Conservation (phyloP, 345 rosid genomes). For the Eucalyptus tenuipes region DNA sequence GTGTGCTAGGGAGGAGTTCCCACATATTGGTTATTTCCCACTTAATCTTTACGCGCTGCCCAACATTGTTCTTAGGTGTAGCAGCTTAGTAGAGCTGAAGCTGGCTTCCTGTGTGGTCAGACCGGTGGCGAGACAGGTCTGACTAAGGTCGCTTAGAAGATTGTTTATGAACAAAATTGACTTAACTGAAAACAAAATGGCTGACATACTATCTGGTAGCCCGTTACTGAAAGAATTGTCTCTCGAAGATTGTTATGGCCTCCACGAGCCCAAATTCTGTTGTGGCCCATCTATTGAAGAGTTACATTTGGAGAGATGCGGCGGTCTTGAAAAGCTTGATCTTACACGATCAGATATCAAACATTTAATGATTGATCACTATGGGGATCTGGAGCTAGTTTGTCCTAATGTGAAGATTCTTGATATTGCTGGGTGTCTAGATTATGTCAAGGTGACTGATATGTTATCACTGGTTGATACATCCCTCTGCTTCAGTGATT, state of each 20-base stretch:
- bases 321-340: too few relatives aligned
- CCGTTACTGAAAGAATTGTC: accelerated
- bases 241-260: not conserved
- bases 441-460: accelerated
- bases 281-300: not conserved
- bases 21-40: too few relatives aligned
- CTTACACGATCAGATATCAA: not conserved
- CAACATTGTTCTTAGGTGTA: not conserved
- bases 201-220: not conserved
- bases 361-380: not conserved
- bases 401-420: not conserved
- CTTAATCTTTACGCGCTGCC: not conserved
- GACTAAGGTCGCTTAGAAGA: not conserved
- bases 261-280: not conserved
- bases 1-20: not conserved
- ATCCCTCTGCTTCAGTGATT: accelerated
- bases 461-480: not conserved
- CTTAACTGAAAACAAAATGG: accelerated
- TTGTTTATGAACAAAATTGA: not conserved
- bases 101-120: not conserved
- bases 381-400: not conserved
- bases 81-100: not conserved
- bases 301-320: not conserved
- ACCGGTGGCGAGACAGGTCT: not conserved
- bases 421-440: not conserved